phyloP scores from a whole-genome alignment of 2,329 filamentous ascomycete species.

The Nectriaceae sp. region DNA sequence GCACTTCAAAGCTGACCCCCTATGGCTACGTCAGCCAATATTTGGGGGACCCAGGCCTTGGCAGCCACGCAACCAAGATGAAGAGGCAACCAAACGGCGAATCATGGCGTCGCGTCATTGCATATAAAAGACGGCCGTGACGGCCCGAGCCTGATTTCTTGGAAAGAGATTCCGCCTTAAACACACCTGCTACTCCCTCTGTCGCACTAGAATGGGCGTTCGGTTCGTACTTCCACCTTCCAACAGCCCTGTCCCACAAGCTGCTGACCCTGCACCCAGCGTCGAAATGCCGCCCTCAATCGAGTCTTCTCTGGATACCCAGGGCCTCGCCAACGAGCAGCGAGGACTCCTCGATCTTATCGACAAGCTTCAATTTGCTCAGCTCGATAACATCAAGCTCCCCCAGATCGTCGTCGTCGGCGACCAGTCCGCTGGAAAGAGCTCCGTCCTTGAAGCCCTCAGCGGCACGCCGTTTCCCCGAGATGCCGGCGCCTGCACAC shows the following conservation, averaged over 20 bases:
- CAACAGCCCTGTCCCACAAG: not conserved
- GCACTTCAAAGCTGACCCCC: not conserved
- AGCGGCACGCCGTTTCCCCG: conserved; percentile 63
- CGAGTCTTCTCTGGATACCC: conserved; percentile 50
- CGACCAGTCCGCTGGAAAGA: conserved; percentile 66
- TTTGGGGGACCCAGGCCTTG: not conserved
- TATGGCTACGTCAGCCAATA: not conserved
- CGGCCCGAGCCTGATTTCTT: not conserved
- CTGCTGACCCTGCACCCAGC: conserved; percentile 23
- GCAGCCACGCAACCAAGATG: conserved; percentile 1
- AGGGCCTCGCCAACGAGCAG: conserved; percentile 56
- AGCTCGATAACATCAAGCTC: conserved; percentile 54
- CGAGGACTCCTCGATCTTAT: conserved; percentile 58
- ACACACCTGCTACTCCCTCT: not conserved
- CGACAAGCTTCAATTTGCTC: conserved; percentile 54
- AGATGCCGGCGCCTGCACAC: conserved; percentile 61
- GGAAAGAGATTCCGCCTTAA: not conserved
- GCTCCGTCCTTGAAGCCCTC: conserved; percentile 64
- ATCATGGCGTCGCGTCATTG: not conserved
- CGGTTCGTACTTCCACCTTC: not conserved
- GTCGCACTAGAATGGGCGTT: not conserved
- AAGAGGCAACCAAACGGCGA: not conserved
- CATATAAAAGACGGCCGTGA: not conserved
- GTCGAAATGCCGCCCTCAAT: conserved; percentile 43
- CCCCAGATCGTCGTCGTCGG: conserved; percentile 66